Evolutionary conservation across 2,329 filamentous ascomycete genomes (phyloP), one percentile per base, ranked within the genome.

Genomic region (Sclerotinia sclerotiorum): DNA sequence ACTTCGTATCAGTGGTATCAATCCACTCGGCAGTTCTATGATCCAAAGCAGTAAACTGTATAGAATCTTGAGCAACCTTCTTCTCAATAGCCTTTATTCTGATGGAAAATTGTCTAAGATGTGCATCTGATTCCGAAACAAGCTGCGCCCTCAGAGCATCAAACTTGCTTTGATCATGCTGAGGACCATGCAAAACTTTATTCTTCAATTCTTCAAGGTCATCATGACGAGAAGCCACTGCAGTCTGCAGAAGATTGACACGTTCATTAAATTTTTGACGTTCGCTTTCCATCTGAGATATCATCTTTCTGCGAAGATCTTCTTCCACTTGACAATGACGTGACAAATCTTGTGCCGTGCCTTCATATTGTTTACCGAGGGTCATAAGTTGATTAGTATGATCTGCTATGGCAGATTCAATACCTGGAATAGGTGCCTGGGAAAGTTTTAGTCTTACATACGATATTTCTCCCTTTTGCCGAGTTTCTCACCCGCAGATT

Each of bases 21-120:
- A 67, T 27, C 65, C 56, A 67, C 19, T 67, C 56, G 10, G 65
- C 65, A 42, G 65, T 67, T 2, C 48, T 32, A 11, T 67, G 65
- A 24, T 67, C 65, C 24, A 67, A 67, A 5, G 65, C 52, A 7
- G 65, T 67, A 54, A 67, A 67, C 17, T 32, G 4, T 21, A 29
- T 27, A 32, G 65, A 60, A 17, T 67, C 46, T 48, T 67, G 48
- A 15, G 0, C 4, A 2, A 67, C 54, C 32, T 21, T 62, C 15
- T 54, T 67, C 21, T 67, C 65, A 8, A 62, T n/a, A 24, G 42
- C 24, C 13, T 67, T 67, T 15, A 67, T 35, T 10, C 58, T 60
- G 4, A 32, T 13, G 3, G 65, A 52, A 8, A 67, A 52, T 29
- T 27, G 35, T 27, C 49, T 42, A 6, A 42, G n/a, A 19, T 52